Evolutionary conservation across 2,329 filamentous ascomycete species (phyloP).

Genomic region (Ilyonectria robusta): DNA sequence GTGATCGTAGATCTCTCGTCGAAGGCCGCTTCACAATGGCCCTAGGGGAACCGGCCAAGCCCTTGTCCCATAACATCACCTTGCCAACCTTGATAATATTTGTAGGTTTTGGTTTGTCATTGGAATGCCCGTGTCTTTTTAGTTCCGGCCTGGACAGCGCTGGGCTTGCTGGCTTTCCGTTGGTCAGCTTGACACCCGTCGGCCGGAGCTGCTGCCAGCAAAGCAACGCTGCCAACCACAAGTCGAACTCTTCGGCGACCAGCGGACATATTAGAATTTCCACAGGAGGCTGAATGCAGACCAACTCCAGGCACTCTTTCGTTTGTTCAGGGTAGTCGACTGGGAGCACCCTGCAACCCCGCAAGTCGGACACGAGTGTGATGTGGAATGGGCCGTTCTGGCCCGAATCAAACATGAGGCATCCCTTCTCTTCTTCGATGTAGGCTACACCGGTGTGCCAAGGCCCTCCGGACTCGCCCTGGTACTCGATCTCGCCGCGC

Average conservation of each 20-base stretch:
- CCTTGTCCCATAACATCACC: conserved; percentile 92
- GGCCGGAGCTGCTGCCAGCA: conserved; percentile 85
- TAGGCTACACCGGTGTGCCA: conserved; percentile 83
- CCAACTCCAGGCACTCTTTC: conserved; percentile 67
- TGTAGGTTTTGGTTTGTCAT: conserved; percentile 52
- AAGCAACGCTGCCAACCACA: conserved; percentile 85
- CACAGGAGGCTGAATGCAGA: conserved; percentile 66
- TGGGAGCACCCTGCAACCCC: conserved; percentile 78
- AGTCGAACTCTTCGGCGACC: conserved; percentile 76
- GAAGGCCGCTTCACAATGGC: conserved; percentile 71
- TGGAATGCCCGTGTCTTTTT: conserved; percentile 56
- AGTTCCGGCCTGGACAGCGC: conserved; percentile 58
- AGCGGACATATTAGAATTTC: conserved; percentile 77
- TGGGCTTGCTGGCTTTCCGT: conserved; percentile 54
- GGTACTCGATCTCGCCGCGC: conserved; percentile 83
- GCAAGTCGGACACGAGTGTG: conserved; percentile 79
- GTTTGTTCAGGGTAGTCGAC: conserved; percentile 63
- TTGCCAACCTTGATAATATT: conserved; percentile 97
- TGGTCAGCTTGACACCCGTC: conserved; percentile 67
- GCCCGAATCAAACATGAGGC: conserved; percentile 81
- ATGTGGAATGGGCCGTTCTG: conserved; percentile 75
- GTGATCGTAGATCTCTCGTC: conserved; percentile 68
- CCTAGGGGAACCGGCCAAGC: conserved; percentile 67
- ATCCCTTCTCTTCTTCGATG: conserved; percentile 82
- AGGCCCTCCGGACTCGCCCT: conserved; percentile 69